Base-by-base conservation (phyloP, 2,329 filamentous ascomycete species). In the Phoma sp. region DNA sequence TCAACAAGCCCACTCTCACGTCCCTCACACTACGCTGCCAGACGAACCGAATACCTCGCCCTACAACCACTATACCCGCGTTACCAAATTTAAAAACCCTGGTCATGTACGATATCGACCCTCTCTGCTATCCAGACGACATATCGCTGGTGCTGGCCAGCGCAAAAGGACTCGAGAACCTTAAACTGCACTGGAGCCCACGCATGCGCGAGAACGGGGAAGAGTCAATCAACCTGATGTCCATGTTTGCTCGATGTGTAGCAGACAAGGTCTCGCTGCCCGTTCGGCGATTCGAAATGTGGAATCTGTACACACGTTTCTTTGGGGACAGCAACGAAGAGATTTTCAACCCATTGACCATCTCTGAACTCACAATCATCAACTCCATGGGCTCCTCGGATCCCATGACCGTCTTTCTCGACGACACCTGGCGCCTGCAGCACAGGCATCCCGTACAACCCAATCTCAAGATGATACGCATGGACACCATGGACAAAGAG, bases 101-200 rank as follows among this genome's bases (percentile, higher is more conserved):
- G 32, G 81, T 81, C 47, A 77, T 85, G 25, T 82, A 82, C 55
- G 80, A 87, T 59, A 85, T 87, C 47, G 85, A 88, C 51, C 85
- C 85, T 1, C 76, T 88, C 9, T 88, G 85, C 72, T 86, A 86
- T 62, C 84, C 84, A 0, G 85, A 88, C 69, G 85, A 87, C 61
- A 80, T 88, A 8, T 84, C 84, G 13, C 74, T 82, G 21, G 71
- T 88, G 13, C 71, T 88, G 6, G 70, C 79, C 13, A 76, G 80
- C n/a, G 82, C 82, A 4, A 80, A 77, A 57, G 83, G 82, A 47
- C 73, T 88, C 4, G 75, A 80, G 36, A 81, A 83, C 29, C 70
- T 88, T 7, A 82, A 77, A 49, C 58, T 88, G 55, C 84, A 88
- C 63, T 88, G 84, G 79, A 85, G 79, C 25, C 84, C 85, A 4